These are phyloP conservation scores for Suillus sp. DNA, from an alignment of 768 basidiomycete species.

Conservation along the genomic window DNA sequence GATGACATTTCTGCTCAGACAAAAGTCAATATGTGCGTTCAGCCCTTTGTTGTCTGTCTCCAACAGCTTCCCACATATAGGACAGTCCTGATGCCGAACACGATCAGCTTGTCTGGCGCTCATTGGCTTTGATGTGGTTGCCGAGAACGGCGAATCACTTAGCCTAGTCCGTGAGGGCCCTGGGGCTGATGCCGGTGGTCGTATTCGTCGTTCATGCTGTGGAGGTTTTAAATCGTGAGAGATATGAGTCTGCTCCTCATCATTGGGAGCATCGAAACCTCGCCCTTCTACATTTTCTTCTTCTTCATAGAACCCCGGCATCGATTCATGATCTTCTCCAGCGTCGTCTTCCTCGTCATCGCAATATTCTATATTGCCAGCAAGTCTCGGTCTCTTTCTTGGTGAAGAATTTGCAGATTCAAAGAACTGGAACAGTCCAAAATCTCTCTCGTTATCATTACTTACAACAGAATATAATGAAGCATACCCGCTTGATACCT, in stretches of 20 bases:
- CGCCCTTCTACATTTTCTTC: constrained; percentile 36
- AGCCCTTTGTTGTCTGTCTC: constrained; percentile 74
- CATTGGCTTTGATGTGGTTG: constrained; percentile 7
- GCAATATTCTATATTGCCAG: constrained; percentile 20
- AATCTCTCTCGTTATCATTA: background rate
- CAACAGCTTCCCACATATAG: constrained; percentile 66
- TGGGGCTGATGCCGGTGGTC: constrained; percentile 29
- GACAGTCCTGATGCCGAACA: constrained; percentile 52
- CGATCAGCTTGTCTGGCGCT: constrained; percentile 8
- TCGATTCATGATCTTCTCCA: constrained; percentile 35
- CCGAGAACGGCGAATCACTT: constrained; percentile 4
- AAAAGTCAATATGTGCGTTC: constrained; percentile 90
- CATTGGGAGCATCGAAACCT: constrained; percentile 14
- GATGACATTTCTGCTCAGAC: constrained; percentile 79
- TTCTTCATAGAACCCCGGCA: constrained; percentile 57
- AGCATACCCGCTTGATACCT: constrained; percentile 75
- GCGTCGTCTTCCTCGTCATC: constrained; percentile 28
- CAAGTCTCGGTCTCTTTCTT: constrained; percentile 43
- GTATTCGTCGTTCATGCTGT: constrained; percentile 16
- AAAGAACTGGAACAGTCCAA: constrained; percentile 53
- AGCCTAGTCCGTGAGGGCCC: constrained; percentile 23
- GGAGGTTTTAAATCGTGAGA: constrained; percentile 19
- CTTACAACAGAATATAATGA: background rate
- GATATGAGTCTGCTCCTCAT: constrained; percentile 13
- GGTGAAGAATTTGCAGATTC: constrained; percentile 40